These are phyloP conservation scores for Coniosporium tulheliwenetii DNA, from an alignment of 2,329 filamentous ascomycete species.

Conservation along the genomic window DNA sequence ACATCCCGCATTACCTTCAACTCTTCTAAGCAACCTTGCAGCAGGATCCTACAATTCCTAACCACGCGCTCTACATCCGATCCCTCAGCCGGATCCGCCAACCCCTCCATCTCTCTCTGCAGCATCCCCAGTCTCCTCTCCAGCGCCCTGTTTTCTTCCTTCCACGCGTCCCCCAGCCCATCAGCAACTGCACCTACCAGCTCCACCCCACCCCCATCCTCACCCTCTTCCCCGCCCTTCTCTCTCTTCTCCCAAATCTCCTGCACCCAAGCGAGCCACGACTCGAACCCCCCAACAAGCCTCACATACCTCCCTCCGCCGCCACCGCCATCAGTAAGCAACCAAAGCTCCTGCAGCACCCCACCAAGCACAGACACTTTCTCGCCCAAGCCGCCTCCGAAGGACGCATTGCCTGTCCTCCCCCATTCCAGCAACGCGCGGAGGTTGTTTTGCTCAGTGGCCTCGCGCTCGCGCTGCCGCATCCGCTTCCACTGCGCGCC, in stretches of 20 bases:
- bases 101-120: constrained; percentile 30
- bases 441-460: constrained; percentile 35
- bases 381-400: constrained; percentile 30
- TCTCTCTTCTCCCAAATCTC: background rate
- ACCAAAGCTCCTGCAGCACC: constrained; percentile 42
- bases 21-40: constrained; percentile 47
- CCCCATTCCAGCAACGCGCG: constrained; percentile 38
- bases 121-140: constrained; percentile 40
- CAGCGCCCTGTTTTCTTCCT: constrained; percentile 39
- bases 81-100: constrained; percentile 22
- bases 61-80: constrained; percentile 34
- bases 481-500: constrained; percentile 19
- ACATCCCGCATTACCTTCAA: constrained; percentile 46
- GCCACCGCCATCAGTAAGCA: constrained; percentile 30
- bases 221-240: background rate
- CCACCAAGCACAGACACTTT: constrained; percentile 42
- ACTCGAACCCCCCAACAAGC: constrained; percentile 41
- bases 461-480: constrained; percentile 23
- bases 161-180: constrained; percentile 42
- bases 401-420: constrained; percentile 10
- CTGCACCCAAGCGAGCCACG: constrained; percentile 29
- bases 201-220: background rate
- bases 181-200: constrained; percentile 5
- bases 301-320: constrained; percentile 38
- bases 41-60: constrained; percentile 30